Evolutionary conservation across 2,329 filamentous ascomycete species (phyloP).

Genomic region (Botrytis aclada): DNA sequence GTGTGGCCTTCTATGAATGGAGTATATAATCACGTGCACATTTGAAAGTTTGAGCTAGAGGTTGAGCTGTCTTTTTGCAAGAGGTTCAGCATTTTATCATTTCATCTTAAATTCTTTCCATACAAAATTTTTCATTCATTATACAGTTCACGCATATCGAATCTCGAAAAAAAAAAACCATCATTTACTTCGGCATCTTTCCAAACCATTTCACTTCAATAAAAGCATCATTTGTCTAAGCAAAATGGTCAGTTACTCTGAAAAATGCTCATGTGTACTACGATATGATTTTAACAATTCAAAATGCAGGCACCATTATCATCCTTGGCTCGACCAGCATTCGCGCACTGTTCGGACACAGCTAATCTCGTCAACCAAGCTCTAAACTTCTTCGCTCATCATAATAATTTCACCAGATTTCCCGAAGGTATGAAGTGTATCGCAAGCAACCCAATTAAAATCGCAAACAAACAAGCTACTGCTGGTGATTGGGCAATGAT

Average conservation of each 20-base stretch:
- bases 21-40: not conserved
- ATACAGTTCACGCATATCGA: not conserved
- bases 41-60: not conserved
- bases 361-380: not conserved
- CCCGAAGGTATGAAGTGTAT: not conserved
- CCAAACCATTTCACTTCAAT: not conserved
- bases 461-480: no score
- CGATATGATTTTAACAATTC: not conserved
- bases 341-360: not conserved
- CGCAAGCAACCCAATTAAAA: not conserved
- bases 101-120: not conserved
- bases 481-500: not conserved
- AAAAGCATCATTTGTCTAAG: not conserved
- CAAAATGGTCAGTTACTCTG: not conserved
- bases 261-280: not conserved
- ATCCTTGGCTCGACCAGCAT: not conserved
- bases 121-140: no score
- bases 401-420: not conserved
- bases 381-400: not conserved
- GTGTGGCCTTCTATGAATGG: not conserved
- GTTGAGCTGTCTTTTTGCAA: not conserved
- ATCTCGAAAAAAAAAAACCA: not conserved
- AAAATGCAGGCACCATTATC: not conserved
- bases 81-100: not conserved
- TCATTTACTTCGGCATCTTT: not conserved